Base-by-base conservation (phyloP, 2,329 filamentous ascomycete species). In the Pseudopithomyces maydicus region DNA sequence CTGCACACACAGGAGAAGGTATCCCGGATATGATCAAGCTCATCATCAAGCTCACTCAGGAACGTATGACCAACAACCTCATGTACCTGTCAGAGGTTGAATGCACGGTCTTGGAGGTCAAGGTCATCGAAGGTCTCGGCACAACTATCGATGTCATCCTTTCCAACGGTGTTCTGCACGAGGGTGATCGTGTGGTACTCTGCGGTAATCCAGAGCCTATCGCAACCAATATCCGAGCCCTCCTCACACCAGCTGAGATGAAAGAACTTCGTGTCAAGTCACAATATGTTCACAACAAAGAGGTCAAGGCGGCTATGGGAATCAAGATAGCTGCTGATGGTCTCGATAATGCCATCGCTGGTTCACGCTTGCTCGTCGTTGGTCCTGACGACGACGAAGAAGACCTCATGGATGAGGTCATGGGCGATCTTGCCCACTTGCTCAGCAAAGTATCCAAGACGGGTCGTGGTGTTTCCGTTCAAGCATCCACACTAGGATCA, bases 41-140 rank as follows among this genome's bases (percentile, higher is more conserved):
- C 58, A 90, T 99, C 66, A 81, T 96, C 48, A 88, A 90, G 69
- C 85, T 99, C 56, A 97, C 93, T 1, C 96, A 99, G 79, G 93
- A 98, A 81, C 90, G 95, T 70, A 98, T 99, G 92, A 94, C 95
- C 44, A 91, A 90, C 68, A 91, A 92, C 63, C 87, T 99, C 68
- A 99, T 99, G 95, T 99, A 99, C 77, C 86, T 99, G 55, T 95
- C 93, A 32, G 95, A 99, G 79, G 92, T 98, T 23, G 93, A 99
- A 79, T 95, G 92, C 76, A 99, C 95, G 7, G 94, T 99, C 48
- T 88, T 99, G 41, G 95, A 99, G 81, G 95, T 99, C 77, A 99
- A 99, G 86, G 91, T 96, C 47, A 97, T 99, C 61, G 95, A 99
- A 78, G 96, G 95, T 79, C 92, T 99, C 63, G 95, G 95, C 74